Conservation (phyloP, 2,329 filamentous ascomycete species). For the Phoma sp. region DNA sequence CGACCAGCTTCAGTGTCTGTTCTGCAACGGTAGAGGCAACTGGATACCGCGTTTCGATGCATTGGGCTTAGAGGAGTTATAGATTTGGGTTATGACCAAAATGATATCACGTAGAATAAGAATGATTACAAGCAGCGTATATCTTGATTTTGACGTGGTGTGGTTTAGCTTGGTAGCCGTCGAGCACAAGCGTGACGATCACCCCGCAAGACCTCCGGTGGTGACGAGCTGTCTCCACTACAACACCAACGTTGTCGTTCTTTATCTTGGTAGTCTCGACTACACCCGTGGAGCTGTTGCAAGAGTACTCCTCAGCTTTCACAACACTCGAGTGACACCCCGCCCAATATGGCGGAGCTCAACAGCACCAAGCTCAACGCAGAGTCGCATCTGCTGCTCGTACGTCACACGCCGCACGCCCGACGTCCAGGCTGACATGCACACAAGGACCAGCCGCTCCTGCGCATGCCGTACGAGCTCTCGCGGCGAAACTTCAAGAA, state of each 20-base stretch:
- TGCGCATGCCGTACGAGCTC: constrained; percentile 91
- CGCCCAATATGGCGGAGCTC: constrained; percentile 52
- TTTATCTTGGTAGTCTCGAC: neutral
- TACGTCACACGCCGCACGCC: constrained; percentile 48
- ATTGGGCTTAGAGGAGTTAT: constrained; percentile 50
- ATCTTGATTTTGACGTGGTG: neutral
- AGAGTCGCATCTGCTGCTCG: constrained; percentile 76
- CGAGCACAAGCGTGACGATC: constrained; percentile 2
- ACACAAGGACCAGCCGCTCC: constrained; percentile 86
- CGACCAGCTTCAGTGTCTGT: constrained; percentile 43
- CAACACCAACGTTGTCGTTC: neutral
- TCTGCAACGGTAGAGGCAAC: constrained; percentile 40
- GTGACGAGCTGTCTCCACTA: constrained; percentile 2
- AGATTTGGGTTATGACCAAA: constrained; percentile 46
- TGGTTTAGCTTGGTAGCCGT: neutral
- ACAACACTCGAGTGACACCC: neutral
- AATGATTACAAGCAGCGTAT: constrained; percentile 3
- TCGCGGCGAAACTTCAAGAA: constrained; percentile 93
- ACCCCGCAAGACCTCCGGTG: constrained; percentile 15
- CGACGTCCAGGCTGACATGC: constrained; percentile 1
- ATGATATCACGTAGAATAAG: constrained; percentile 39
- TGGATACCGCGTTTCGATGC: constrained; percentile 46
- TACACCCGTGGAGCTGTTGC: neutral
- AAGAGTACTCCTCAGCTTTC: neutral
- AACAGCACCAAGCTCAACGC: constrained; percentile 72